A percentile compares a stretch with the other conserved stretches of the same genome.
phyloP scores from a whole-genome alignment of 441 rosid genomes.

The Monsonia emarginata region DNA sequence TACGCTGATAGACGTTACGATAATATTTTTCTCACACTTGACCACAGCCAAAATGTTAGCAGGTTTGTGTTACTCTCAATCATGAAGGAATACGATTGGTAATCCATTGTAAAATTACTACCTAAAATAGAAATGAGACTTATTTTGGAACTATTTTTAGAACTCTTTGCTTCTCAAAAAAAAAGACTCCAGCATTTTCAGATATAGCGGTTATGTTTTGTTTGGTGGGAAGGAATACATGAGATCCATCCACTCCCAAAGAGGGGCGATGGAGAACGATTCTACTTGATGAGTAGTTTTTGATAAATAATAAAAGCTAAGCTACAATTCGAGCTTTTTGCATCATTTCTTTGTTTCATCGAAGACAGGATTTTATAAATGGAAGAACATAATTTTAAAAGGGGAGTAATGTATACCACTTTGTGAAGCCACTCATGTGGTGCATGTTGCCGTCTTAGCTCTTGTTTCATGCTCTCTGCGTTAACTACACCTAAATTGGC shows the following conservation, averaged over 20 bases:
- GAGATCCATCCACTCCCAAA: neutral
- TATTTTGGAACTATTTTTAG: no score
- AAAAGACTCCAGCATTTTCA: no score
- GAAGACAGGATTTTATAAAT: no score
- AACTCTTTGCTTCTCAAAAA: neutral
- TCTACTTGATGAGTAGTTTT: neutral
- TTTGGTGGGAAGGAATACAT: neutral
- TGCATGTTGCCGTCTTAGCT: constrained; percentile 48
- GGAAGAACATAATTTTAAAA: no score
- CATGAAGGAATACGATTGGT: no score
- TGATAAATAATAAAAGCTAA: neutral
- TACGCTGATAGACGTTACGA: no score
- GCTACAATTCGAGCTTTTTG: no score
- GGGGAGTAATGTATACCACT: constrained; percentile 34
- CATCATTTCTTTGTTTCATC: no score
- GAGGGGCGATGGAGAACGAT: neutral
- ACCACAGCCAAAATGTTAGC: neutral
- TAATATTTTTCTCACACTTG: no score
- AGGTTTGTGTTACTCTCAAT: no score
- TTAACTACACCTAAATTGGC: constrained; percentile 34
- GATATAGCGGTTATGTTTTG: neutral
- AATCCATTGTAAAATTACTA: no score
- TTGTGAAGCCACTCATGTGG: constrained; percentile 73
- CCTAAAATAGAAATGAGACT: no score
- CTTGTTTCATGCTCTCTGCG: constrained; percentile 48